These are phyloP conservation scores for Botrytis aclada DNA, from an alignment of 2,329 filamentous ascomycete species.

Conservation along the genomic window DNA sequence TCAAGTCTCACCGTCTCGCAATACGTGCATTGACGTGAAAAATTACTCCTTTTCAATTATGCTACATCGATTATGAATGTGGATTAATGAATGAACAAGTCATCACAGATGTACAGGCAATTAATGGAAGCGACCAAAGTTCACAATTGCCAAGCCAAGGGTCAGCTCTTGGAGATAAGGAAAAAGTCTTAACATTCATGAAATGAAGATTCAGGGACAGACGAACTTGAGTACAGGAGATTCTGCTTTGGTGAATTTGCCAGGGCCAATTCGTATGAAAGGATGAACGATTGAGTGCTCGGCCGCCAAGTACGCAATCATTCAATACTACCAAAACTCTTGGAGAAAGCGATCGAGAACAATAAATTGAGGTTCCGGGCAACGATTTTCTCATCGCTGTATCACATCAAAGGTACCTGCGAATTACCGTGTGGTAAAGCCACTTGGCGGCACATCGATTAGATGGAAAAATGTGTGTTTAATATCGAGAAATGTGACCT, in stretches of 20 bases:
- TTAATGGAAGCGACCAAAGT: neutral
- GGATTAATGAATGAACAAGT: neutral
- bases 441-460: neutral
- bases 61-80: neutral
- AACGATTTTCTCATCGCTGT: neutral
- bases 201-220: neutral
- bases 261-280: neutral
- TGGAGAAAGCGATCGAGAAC: neutral
- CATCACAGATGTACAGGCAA: neutral
- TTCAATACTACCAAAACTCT: neutral
- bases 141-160: neutral
- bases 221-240: too few species aligned
- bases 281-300: neutral
- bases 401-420: neutral
- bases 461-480: neutral
- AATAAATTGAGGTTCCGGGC: neutral
- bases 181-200: neutral
- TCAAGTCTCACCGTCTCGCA: slow-evolving; percentile 1
- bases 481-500: neutral
- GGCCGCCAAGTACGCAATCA: neutral
- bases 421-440: neutral
- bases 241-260: neutral
- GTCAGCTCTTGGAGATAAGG: neutral
- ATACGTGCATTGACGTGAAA: neutral
- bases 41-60: neutral